These are phyloP conservation scores for Phlyctochytrium planicorne DNA, from an alignment of 192 early-diverging fungal species.

Conservation along the genomic window DNA sequence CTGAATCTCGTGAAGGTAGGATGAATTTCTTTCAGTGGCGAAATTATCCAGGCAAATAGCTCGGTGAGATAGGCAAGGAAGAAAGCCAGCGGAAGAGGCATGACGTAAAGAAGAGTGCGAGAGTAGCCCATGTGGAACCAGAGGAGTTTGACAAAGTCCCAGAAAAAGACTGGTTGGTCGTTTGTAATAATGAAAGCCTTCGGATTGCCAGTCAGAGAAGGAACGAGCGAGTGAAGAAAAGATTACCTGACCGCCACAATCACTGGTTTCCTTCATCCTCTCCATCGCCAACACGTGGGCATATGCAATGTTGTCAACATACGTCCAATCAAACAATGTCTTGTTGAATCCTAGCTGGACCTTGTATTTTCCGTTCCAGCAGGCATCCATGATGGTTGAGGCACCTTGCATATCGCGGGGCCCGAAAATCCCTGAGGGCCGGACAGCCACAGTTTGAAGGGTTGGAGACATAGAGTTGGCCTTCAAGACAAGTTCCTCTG, in stretches of 20 bases:
- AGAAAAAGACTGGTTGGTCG: slow-evolving; percentile 84
- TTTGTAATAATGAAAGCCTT: slow-evolving; percentile 92
- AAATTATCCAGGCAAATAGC: slow-evolving; percentile 58
- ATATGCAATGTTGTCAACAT: slow-evolving; percentile 85
- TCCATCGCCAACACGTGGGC: slow-evolving; percentile 85
- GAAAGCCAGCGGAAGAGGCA: slow-evolving; percentile 44
- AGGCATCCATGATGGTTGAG: slow-evolving; percentile 35
- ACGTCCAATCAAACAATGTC: slow-evolving; percentile 85
- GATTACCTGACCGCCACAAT: slow-evolving; percentile 42
- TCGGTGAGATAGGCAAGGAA: slow-evolving; percentile 67
- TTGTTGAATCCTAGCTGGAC: slow-evolving; percentile 85
- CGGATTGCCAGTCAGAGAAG: not conserved
- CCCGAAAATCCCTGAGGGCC: slow-evolving; percentile 92
- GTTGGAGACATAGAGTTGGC: slow-evolving; percentile 65
- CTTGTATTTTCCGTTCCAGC: slow-evolving; percentile 36
- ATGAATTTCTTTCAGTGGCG: slow-evolving; percentile 58
- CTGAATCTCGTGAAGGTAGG: slow-evolving; percentile 75
- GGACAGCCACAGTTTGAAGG: slow-evolving; percentile 72
- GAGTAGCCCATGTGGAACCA: slow-evolving; percentile 32
- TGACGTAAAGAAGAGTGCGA: slow-evolving; percentile 23
- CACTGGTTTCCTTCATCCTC: slow-evolving; percentile 49
- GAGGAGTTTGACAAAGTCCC: slow-evolving; percentile 76
- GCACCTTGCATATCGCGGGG: slow-evolving; percentile 56
- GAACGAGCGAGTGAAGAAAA: slow-evolving; percentile 8
- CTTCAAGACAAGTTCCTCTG: slow-evolving; percentile 74